phyloP scores from a whole-genome alignment of 2,329 filamentous ascomycete genomes.

The Claviceps paspali region DNA sequence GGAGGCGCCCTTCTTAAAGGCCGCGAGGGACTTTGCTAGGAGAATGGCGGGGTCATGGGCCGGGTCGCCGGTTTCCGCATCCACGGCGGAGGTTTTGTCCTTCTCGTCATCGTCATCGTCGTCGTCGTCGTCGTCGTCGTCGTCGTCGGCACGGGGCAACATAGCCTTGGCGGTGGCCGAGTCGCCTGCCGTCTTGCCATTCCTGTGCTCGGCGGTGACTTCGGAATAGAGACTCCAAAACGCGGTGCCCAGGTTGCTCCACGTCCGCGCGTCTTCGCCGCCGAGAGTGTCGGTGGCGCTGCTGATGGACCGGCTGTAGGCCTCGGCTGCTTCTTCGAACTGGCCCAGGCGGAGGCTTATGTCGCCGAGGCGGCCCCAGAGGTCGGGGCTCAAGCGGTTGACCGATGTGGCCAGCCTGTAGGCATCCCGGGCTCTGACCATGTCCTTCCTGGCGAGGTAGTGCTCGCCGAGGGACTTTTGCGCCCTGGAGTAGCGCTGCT shows the following conservation, averaged over 20 bases:
- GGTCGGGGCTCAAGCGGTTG: constrained; percentile 65
- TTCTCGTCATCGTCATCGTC: too few relatives aligned
- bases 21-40: constrained; percentile 60
- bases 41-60: constrained; percentile 40
- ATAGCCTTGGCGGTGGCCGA: too few relatives aligned
- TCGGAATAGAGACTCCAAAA: constrained; percentile 55
- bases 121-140: constrained; percentile 11
- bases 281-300: constrained; percentile 45
- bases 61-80: constrained; percentile 9
- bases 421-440: constrained; percentile 55
- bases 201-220: constrained; percentile 24
- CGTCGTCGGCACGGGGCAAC: background rate
- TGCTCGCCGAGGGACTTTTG: constrained; percentile 76
- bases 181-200: constrained; percentile 12
- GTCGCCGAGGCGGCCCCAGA: constrained; percentile 86
- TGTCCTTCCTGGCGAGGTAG: constrained; percentile 52
- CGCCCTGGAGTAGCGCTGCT: constrained; percentile 65
- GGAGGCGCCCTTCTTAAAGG: constrained; percentile 73
- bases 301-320: constrained; percentile 70
- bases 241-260: constrained; percentile 85
- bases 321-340: constrained; percentile 66
- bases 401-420: constrained; percentile 64
- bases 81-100: too few relatives aligned
- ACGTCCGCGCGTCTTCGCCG: constrained; percentile 78
- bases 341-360: constrained; percentile 63